These are phyloP conservation scores for Croton laevigatus DNA, from an alignment of 441 rosid species.

Conservation along the genomic window DNA sequence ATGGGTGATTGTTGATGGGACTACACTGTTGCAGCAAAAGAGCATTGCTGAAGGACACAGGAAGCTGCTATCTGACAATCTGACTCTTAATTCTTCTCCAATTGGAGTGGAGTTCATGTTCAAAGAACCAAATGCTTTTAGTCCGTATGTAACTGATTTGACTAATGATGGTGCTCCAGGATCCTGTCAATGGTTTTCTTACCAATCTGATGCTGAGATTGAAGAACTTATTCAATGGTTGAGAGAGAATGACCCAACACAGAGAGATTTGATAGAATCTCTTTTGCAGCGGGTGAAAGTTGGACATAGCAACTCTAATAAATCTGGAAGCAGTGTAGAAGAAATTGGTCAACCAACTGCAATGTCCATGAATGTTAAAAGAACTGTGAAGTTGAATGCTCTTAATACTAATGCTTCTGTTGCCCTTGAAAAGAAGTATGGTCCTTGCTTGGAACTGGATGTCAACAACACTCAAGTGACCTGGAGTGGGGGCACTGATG, in stretches of 20 bases:
- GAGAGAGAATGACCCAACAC: conserved; percentile 33
- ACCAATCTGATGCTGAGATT: conserved; percentile 43
- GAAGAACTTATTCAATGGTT: conserved; percentile 48
- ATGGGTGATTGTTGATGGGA: conserved; percentile 43
- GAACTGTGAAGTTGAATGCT: conserved; percentile 18
- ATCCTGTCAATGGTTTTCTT: conserved; percentile 36
- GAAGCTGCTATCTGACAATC: conserved; percentile 10
- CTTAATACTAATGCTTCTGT: conserved; percentile 36
- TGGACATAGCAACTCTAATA: conserved; percentile 26
- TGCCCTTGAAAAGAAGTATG: conserved; percentile 43
- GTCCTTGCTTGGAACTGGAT: conserved; percentile 30
- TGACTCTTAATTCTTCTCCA: conserved; percentile 19
- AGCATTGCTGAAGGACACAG: conserved; percentile 7
- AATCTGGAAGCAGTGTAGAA: conserved; percentile 15
- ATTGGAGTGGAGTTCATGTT: conserved; percentile 17
- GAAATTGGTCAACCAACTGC: conserved; percentile 18
- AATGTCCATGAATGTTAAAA: conserved; percentile 14
- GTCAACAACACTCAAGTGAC: conserved; percentile 14
- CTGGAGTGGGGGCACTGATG: conserved; percentile 22
- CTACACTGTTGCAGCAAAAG: conserved; percentile 23
- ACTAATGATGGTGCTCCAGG: conserved; percentile 21
- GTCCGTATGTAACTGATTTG: conserved; percentile 21
- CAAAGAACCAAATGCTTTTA: conserved; percentile 23
- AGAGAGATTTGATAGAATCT: conserved; percentile 41
- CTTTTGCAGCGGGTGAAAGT: conserved; percentile 32